Conservation (phyloP, 768 basidiomycete genomes). For the Melanogaster broomeanus region DNA sequence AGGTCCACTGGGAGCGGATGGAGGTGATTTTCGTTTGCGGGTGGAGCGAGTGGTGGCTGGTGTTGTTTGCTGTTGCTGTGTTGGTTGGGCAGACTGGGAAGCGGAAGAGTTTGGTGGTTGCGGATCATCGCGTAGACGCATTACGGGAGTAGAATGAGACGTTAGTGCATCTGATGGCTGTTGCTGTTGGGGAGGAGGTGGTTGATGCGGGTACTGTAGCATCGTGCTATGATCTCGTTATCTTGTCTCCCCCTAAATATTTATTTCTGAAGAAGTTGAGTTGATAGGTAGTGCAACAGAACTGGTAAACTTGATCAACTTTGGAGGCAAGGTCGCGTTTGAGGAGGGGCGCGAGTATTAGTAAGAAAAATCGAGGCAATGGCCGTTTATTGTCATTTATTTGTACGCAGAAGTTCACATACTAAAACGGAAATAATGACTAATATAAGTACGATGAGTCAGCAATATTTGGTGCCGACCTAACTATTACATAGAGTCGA, state of each 20-base stretch:
- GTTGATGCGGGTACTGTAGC: constrained; percentile 30
- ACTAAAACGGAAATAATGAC: not conserved
- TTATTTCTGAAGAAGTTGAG: not conserved
- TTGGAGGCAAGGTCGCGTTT: constrained; percentile 27
- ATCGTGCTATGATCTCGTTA: constrained; percentile 13
- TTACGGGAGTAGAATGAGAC: constrained; percentile 28
- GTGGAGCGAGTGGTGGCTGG: constrained; percentile 27
- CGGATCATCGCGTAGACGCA: constrained; percentile 67
- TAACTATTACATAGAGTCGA: no score
- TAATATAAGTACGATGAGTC: constrained; percentile 6
- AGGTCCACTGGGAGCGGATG: constrained; percentile 32
- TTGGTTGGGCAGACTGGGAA: constrained; percentile 11
- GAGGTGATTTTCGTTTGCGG: constrained; percentile 73
- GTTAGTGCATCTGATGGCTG: constrained; percentile 16
- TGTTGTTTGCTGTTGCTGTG: constrained; percentile 8
- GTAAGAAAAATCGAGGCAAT: constrained; percentile 31
- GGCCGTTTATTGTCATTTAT: constrained; percentile 21
- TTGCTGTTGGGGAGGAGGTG: constrained; percentile 15
- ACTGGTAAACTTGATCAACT: constrained; percentile 5
- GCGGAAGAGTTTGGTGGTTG: constrained; percentile 16
- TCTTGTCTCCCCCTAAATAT: not conserved
- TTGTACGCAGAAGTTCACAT: constrained; percentile 14
- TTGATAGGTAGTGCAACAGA: not conserved
- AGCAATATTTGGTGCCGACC: no score
- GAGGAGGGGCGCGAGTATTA: constrained; percentile 38